A percentile compares a stretch with the other conserved stretches of the same genome.
These are phyloP conservation scores for Russula griseocarnosa DNA, from an alignment of 768 basidiomycete genomes.

Conservation along the genomic window DNA sequence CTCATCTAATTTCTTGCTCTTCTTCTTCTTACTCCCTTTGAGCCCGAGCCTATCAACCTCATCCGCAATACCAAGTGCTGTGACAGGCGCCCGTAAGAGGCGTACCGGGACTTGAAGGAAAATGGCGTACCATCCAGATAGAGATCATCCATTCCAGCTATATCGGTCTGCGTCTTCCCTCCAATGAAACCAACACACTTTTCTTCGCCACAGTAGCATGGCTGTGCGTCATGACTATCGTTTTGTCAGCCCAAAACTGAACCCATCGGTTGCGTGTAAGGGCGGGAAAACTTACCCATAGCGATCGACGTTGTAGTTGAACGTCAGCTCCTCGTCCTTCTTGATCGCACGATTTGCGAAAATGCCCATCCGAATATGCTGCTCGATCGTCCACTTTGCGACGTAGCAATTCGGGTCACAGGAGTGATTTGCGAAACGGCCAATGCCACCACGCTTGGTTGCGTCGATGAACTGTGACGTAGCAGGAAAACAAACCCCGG, in stretches of 20 bases:
- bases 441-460: slow-evolving; percentile 93
- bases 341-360: slow-evolving; percentile 82
- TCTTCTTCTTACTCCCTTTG: slow-evolving; percentile 87
- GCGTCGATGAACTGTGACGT: slow-evolving; percentile 85
- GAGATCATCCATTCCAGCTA: slow-evolving; percentile 90
- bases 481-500: background rate
- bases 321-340: slow-evolving; percentile 87
- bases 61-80: slow-evolving; percentile 91
- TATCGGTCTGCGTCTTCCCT: slow-evolving; percentile 97
- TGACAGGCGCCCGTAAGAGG: slow-evolving; percentile 12
- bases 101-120: background rate
- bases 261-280: background rate
- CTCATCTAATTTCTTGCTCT: slow-evolving; percentile 88
- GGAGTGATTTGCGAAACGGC: slow-evolving; percentile 96
- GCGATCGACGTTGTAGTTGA: slow-evolving; percentile 99
- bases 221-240: slow-evolving; percentile 84
- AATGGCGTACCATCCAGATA: slow-evolving; percentile 73
- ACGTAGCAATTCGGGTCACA: slow-evolving; percentile 98
- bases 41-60: slow-evolving; percentile 79
- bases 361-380: slow-evolving; percentile 92
- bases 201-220: slow-evolving; percentile 91
- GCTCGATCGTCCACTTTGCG: slow-evolving; percentile 93
- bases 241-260: background rate
- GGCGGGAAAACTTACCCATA: slow-evolving; percentile 68
- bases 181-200: slow-evolving; percentile 96